Evolutionary conservation across 2,329 filamentous ascomycete genomes (phyloP).

Genomic region (Beauveria medogensis): DNA sequence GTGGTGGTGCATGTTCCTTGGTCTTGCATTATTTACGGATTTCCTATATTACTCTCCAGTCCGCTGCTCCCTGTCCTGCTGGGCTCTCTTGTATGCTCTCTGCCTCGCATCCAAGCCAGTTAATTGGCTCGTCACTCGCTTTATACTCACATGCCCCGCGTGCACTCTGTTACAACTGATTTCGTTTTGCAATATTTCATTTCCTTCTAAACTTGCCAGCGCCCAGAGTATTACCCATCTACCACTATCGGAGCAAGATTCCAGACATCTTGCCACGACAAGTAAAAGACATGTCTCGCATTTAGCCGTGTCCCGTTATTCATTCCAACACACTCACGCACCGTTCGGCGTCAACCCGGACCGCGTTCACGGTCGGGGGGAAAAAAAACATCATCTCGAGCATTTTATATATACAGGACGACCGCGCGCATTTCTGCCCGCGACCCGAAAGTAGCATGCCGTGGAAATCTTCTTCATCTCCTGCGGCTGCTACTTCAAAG

Average conservation of each 20-base stretch:
- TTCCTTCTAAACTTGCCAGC: background rate
- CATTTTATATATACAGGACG: background rate
- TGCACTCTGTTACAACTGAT: background rate
- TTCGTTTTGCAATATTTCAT: background rate
- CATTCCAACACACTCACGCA: conserved; percentile 1
- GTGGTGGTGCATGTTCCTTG: background rate
- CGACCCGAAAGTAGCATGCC: background rate
- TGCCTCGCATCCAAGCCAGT: conserved; percentile 1
- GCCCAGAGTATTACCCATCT: background rate
- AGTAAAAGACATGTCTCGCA: conserved; percentile 6
- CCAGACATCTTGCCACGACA: background rate
- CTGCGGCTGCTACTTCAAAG: background rate
- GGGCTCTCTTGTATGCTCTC: background rate
- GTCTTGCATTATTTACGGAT: background rate
- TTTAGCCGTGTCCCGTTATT: background rate
- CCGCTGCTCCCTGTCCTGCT: background rate
- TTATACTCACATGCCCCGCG: background rate
- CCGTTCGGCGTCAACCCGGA: background rate
- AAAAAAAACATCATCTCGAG: background rate
- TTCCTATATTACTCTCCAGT: background rate
- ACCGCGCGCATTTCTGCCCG: background rate
- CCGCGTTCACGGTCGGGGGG: background rate
- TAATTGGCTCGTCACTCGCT: conserved; percentile 8
- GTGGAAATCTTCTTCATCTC: conserved; percentile 2
- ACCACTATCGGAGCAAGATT: background rate